Evolutionary conservation across 352 stramenopile species (phyloP), one percentile per base, ranked within the genome.

Genomic region (Phytophthora multivora): DNA sequence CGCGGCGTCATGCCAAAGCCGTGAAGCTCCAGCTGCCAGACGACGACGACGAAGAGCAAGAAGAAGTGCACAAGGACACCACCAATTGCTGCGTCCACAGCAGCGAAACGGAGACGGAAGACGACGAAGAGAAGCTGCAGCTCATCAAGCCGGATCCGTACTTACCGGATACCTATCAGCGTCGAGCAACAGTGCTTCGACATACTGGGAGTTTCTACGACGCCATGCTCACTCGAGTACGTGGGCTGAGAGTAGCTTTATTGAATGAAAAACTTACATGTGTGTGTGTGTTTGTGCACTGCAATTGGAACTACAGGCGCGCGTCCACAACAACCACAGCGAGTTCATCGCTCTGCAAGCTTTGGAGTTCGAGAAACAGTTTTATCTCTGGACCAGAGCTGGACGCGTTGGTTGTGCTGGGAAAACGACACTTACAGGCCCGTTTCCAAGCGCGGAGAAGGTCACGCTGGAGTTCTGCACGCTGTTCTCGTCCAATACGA

Each of bases 261-360:
- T 39, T 54, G 28, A 54, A 31, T 61, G 51, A 47, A 36, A 61
- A 10, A 57, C 33, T 45, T 52, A 46, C 15, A 25, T 55, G 10
- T 25, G 13, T 54, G 19, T 31, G n/a, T 67, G 19, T 49, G n/a
- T 15, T 54, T 35, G 10, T 59, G 42, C 16, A 41, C n/a, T 39
- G 28, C 50, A 47, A 5, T 23, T 33, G 28, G 28, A 15, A 23
- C 2, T 48, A 42, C 51, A 89, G 81, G 79, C 79, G 12, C 73
- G 77, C 36, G 73, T 91, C 21, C 71, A 83, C 46, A 64, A 86
- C 48, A 76, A 86, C 51, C 71, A 84, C 48, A 88, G 77, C 63
- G 82, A 91, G 45, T 91, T 89, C 43, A 77, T 87, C 33, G 73
- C 77, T 40, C 49, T 91, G 8, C 82, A 91, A 54, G 82, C 73